Base-by-base conservation (phyloP, 805 yeast genomes). In the Debaryomyces tyrocola region DNA sequence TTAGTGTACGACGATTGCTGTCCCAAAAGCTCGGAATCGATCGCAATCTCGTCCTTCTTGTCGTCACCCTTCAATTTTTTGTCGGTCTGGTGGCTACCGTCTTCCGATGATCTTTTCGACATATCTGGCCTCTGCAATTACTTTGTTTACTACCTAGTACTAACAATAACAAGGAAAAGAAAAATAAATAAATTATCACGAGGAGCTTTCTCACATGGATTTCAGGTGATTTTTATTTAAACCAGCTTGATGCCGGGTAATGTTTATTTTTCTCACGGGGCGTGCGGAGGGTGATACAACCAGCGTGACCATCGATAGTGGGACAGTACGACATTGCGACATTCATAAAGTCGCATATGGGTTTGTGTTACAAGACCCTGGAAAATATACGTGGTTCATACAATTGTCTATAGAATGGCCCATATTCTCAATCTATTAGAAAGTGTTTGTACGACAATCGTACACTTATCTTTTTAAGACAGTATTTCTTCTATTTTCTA, bases 21-120 rank as follows among this genome's bases (percentile, higher is more conserved):
- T 37, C 69, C 72, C 51, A 73, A 64, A 50, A 73, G 62, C 51
- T 70, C 77, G 31, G 73, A 66, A 55, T 71, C 77, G 44, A 72
- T 73, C 44, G 71, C 73, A 41, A 55, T 50, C 20, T 53, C 53
- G 28, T 56, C 56, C 37, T 53, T 54, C 44, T 45, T 50, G 12
- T 48, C 51, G 21, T 45, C 49, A 21, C 29, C 27, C 41, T 56
- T 56, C 9, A 47, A 21, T 43, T 52, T 56, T 51, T 62, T 50
- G 37, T 49, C 55, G 10, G 38, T 28, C 20, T 31, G 40, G 20
- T 38, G 42, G 34, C 49, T 44, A 9, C 38, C 34, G 5, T 45
- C 49, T 34, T 59, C 62, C 7, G 41, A 21, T 33, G 48, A 49
- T 48, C 66, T 58, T 49, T 62, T 62, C 43, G 58, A 51, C 66